Base-by-base conservation (phyloP, 2,329 filamentous ascomycete species). In the Ceratocystis diversiconidia region DNA sequence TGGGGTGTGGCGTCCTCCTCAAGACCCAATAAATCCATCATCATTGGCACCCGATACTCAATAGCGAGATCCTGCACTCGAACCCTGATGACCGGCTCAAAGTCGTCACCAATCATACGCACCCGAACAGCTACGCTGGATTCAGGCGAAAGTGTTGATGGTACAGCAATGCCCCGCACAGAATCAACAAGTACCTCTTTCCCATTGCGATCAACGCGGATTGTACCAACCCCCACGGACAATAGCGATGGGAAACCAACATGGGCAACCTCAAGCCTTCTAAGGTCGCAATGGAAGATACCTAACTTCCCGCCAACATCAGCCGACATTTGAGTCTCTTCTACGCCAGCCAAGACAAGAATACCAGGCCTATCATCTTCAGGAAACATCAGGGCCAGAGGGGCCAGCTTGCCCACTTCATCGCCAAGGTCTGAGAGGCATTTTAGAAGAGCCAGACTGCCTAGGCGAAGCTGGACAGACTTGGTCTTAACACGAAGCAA, bases 321-420 rank as follows among this genome's bases (percentile, higher is more conserved):
- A 8, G 89, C 75, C 30, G 79, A 78, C 7, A 82, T 75, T 32
- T 86, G 80, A 5, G 90, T 70, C 19, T 85, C 83, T 63, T 85
- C 82, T 64, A 96, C 74, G 36, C 84, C 78, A 0, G 82, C 79
- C 46, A 99, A 78, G 0, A 87, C 91, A 46, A 99, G 78, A 22
- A 97, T 78, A 0, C 94, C 94, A 1, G 94, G 94, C 1, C 92
- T 84, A 71, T 99, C 92, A 74, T 99, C 94, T 70, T 99, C 92
- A 0, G 94, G 92, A 1, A 99, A 80, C 73, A 97, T 97, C 73
- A 96, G 97, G 5, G 92, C 84, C 30, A 99, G 90, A 0, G 86
- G 92, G 0, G 91, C 89, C 4, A 99, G 79, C 69, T 88, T 90
- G 5, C 87, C 81, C 61, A 97, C 74, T 71, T 99, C 94, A 69